These are phyloP conservation scores for Plectranthus barbatus DNA, from an alignment of 257 asterid genomes.

Conservation along the genomic window DNA sequence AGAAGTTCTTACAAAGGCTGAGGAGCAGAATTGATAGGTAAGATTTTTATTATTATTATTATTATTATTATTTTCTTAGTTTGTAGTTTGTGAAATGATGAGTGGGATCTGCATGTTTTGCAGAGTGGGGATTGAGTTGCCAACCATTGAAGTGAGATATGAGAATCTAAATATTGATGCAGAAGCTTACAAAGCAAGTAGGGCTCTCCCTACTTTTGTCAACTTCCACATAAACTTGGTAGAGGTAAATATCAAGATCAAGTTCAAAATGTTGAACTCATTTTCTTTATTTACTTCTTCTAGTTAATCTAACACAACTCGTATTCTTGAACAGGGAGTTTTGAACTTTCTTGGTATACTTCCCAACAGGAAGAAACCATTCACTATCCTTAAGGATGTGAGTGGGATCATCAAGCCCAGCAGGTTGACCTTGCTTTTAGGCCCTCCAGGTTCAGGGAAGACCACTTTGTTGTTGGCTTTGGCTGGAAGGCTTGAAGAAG, in stretches of 20 bases:
- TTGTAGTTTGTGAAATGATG: too few relatives aligned
- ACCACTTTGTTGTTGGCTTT: conserved; percentile 57
- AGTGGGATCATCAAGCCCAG: conserved; percentile 61
- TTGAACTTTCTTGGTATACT: conserved; percentile 30
- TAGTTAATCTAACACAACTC: background rate
- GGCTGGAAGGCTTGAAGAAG: conserved; percentile 62
- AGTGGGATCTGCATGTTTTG: background rate
- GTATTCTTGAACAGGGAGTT: background rate
- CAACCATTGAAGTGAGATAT: conserved; percentile 63
- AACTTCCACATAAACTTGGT: conserved; percentile 38
- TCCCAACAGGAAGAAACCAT: conserved; percentile 37
- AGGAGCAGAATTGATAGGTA: conserved; percentile 53
- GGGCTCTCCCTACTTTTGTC: conserved; percentile 44
- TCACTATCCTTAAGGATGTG: conserved; percentile 44
- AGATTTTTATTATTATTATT: background rate
- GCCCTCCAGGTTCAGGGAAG: conserved; percentile 74
- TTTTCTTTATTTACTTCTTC: too few relatives aligned
- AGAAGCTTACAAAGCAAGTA: conserved; percentile 41
- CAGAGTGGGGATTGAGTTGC: conserved; percentile 64
- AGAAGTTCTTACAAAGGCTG: conserved; percentile 51
- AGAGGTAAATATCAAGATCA: conserved; percentile 31
- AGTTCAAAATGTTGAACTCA: too few relatives aligned
- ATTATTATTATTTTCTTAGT: too few relatives aligned
- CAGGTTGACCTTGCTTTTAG: conserved; percentile 58
- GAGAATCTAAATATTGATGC: conserved; percentile 57